Evolutionary conservation across 2,329 filamentous ascomycete species (phyloP).

Genomic region (Colletotrichum costaricense): DNA sequence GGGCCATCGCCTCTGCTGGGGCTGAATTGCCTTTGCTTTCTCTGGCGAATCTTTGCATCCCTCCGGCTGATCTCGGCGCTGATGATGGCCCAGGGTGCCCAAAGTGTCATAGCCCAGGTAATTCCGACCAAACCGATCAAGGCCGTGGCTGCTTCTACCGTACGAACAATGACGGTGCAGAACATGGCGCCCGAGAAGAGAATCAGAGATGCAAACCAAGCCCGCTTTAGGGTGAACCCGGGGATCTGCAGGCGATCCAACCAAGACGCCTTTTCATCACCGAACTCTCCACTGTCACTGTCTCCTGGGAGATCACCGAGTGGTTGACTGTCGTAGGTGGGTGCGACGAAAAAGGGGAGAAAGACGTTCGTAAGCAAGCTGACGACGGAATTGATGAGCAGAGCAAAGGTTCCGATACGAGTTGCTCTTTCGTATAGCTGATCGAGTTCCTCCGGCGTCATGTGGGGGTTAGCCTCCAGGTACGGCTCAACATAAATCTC

Average conservation of each 20-base stretch:
- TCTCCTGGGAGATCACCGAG: conserved; percentile 45
- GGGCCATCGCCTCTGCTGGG: conserved; percentile 27
- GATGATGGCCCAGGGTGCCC: conserved; percentile 96
- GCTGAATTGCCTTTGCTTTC: conserved; percentile 42
- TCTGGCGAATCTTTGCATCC: conserved; percentile 67
- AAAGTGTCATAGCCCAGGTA: conserved; percentile 91
- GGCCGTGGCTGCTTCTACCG: conserved; percentile 77
- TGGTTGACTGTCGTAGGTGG: conserved; percentile 73
- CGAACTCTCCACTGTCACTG: conserved; percentile 44
- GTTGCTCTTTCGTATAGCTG: conserved; percentile 86
- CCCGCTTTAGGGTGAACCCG: conserved; percentile 85
- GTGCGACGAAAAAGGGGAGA: conserved; percentile 86
- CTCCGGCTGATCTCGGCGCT: conserved; percentile 90
- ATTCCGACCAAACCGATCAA: conserved; percentile 87
- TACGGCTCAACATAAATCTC: conserved; percentile 91
- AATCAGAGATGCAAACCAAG: conserved; percentile 88
- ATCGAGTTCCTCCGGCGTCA: conserved; percentile 81
- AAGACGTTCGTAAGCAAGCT: conserved; percentile 85
- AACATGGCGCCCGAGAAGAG: conserved; percentile 86
- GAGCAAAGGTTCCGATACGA: conserved; percentile 86
- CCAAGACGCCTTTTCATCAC: conserved; percentile 52
- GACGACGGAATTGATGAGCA: conserved; percentile 88
- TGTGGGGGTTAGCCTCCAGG: conserved; percentile 80
- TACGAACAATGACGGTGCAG: conserved; percentile 81
- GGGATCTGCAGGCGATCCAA: conserved; percentile 78